These are phyloP conservation scores for Leishmania martiniquensis DNA, from an alignment of 208 protist species.

Conservation along the genomic window DNA sequence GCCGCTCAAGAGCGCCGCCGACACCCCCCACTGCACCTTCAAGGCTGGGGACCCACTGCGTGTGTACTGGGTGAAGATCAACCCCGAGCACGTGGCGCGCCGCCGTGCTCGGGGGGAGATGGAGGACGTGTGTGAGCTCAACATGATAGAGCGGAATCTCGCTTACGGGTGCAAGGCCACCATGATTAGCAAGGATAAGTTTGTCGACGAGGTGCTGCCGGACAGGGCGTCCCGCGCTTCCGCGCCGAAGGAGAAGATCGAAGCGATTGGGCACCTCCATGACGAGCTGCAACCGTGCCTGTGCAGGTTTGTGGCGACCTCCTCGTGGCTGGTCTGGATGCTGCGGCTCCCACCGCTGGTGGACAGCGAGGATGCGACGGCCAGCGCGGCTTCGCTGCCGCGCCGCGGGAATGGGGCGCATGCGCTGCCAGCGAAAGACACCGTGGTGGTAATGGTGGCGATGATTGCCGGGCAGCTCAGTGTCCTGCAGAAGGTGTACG, in stretches of 20 bases:
- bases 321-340: conserved; percentile 47
- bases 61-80: conserved; percentile 76
- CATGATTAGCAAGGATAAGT: conserved; percentile 30
- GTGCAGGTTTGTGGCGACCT: conserved; percentile 64
- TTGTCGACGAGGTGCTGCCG: conserved; percentile 28
- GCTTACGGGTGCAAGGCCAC: conserved; percentile 73
- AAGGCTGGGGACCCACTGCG: conserved; percentile 58
- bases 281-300: conserved; percentile 40
- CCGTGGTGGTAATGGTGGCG: conserved; percentile 50
- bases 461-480: conserved; percentile 55
- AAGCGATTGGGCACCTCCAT: conserved; percentile 32
- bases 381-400: not conserved
- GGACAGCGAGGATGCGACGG: not conserved
- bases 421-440: conserved; percentile 22
- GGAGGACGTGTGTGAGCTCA: conserved; percentile 68
- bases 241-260: conserved; percentile 13
- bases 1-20: conserved; percentile 25
- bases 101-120: conserved; percentile 39
- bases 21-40: conserved; percentile 31
- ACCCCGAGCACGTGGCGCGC: conserved; percentile 57
- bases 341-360: conserved; percentile 35
- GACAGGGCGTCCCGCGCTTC: conserved; percentile 23
- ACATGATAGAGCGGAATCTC: conserved; percentile 65
- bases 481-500: conserved; percentile 65
- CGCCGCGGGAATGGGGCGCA: conserved; percentile 1